Base-by-base conservation (phyloP, 164 flowering plant genomes). In the Vitis rupestris region DNA sequence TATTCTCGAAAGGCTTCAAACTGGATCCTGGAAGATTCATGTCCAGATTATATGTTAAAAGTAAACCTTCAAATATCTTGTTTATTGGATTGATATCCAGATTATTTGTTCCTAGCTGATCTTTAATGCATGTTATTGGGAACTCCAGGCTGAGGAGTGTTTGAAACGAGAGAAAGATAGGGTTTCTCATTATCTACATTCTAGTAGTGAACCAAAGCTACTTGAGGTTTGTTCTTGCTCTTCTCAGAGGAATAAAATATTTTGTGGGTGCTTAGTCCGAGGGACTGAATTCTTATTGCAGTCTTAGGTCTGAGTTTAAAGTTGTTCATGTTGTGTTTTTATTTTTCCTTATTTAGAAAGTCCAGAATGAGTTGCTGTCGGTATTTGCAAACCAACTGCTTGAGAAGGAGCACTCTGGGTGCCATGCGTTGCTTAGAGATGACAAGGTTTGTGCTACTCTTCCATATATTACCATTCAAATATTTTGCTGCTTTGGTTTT, bases 331-430 rank as follows among this genome's bases (percentile, higher is more conserved):
- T 5, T 48, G 4, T n/a, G 48, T 47, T 9, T 10, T 59, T 55
- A 56, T n/a, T 51, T 68, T n/a, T 50, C 19, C 64, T 69, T 64
- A 10, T 65, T 17, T 70, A 88, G 91, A 88, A 84, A 80, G 88
- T 83, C 59, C 89, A 88, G 80, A 69, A 84, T 72, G 88, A 87
- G 69, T 59, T 87, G 74, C 70, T 88, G 74, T 77, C 79, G 2
- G 83, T 71, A 17, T 82, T 82, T 86, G 85, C 87, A 75, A 83
- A 62, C 80, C 97, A 88, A 77, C 79, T 94, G 49, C 91, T 95
- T 65, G 97, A 93, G 62, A 93, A 95, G 74, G 99, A 95, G 81
- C 86, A 89, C 68, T 95, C 99, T 74, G 99, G 98, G 74, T 94
- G 97, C 70, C 90, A 80, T 82, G 94, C 90, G 3, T 82, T 94